Evolutionary conservation across 306 rosid species (phyloP).

Genomic region (Cucumis hystrix): DNA sequence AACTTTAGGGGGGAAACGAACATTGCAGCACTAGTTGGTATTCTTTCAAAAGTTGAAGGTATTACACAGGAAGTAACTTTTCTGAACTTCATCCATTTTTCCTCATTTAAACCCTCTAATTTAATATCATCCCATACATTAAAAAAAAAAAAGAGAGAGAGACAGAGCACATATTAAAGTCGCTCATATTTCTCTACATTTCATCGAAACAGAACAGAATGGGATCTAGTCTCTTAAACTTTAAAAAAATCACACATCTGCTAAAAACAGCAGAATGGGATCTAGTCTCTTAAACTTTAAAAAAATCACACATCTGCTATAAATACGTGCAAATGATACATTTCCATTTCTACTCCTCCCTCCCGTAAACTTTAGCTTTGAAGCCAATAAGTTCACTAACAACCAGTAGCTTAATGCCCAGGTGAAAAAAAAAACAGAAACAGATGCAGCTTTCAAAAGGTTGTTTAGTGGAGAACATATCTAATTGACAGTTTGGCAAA

Average conservation of each 20-base stretch:
- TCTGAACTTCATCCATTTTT: neutral
- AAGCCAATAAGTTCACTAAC: neutral
- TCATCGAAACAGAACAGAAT: neutral
- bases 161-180: neutral
- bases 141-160: neutral
- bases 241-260: too few species aligned
- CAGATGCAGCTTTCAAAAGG: neutral
- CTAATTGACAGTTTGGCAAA: neutral
- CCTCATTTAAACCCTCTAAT: neutral
- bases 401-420: neutral
- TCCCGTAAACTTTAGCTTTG: neutral
- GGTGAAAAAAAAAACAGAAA: neutral
- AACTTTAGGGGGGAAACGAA: neutral
- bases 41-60: neutral
- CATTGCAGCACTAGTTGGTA: neutral
- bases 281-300: too few species aligned
- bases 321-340: too few species aligned
- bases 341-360: neutral
- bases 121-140: neutral
- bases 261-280: neutral
- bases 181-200: neutral
- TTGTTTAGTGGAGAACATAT: neutral
- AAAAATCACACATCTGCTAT: too few species aligned
- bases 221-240: neutral
- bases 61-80: neutral